Conservation (phyloP, 768 basidiomycete genomes). For the Serendipita indica region DNA sequence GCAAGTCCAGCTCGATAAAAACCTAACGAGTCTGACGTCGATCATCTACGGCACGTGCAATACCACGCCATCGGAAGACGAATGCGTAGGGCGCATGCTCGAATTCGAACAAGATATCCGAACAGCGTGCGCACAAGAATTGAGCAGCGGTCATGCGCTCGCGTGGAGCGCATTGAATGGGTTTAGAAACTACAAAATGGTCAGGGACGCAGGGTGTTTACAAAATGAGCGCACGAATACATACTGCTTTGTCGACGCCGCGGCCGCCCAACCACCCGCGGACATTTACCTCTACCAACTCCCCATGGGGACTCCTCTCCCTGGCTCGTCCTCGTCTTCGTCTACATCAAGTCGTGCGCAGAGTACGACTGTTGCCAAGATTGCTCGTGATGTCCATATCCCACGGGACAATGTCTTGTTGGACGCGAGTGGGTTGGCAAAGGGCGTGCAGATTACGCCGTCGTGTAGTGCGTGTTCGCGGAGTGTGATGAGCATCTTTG, state of each 20-base stretch:
- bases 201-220: conserved; percentile 48
- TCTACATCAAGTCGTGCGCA: neutral
- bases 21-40: conserved; percentile 46
- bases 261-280: conserved; percentile 38
- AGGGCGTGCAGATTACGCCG: conserved; percentile 26
- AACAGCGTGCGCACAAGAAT: conserved; percentile 40
- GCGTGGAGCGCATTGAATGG: conserved; percentile 46
- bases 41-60: conserved; percentile 74
- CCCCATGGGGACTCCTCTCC: conserved; percentile 42
- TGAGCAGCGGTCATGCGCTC: conserved; percentile 35
- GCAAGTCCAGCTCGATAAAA: conserved; percentile 39
- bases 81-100: conserved; percentile 54
- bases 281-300: conserved; percentile 63
- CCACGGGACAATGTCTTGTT: neutral
- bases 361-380: neutral
- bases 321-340: conserved; percentile 16
- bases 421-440: neutral
- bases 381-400: neutral
- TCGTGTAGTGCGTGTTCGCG: conserved; percentile 54
- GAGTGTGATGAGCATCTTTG: conserved; percentile 41
- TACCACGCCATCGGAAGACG: conserved; percentile 30
- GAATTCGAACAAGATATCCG: conserved; percentile 41
- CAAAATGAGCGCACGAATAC: conserved; percentile 39
- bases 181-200: conserved; percentile 44
- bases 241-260: conserved; percentile 64